These are phyloP conservation scores for Parascedosporium putredinis DNA, from an alignment of 2,329 filamentous ascomycete species.

Conservation along the genomic window DNA sequence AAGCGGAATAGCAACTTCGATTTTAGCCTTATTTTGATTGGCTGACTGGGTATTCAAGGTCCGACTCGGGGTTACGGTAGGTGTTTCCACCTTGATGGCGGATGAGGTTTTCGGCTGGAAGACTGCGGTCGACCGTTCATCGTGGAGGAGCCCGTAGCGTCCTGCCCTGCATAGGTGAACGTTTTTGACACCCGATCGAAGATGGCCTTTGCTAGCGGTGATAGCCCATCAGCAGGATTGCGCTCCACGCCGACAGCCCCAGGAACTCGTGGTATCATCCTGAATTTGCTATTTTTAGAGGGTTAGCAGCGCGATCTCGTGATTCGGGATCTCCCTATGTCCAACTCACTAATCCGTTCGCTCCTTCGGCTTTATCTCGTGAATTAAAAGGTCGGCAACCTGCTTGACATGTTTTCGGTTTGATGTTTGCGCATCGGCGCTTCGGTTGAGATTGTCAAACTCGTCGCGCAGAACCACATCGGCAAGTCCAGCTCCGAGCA, in stretches of 20 bases:
- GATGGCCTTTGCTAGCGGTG: slow-evolving; percentile 35
- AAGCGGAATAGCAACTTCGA: slow-evolving; percentile 38
- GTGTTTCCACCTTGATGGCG: slow-evolving; percentile 1
- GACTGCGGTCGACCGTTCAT: slow-evolving; percentile 5
- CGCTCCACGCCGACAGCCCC: slow-evolving; percentile 12
- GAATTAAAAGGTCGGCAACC: slow-evolving; percentile 63
- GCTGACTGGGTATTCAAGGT: slow-evolving; percentile 10
- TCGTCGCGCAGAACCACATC: slow-evolving; percentile 40
- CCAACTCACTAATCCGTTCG: slow-evolving; percentile 54
- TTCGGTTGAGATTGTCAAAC: slow-evolving; percentile 61
- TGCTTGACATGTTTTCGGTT: slow-evolving; percentile 58
- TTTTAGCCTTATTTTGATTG: slow-evolving; percentile 23
- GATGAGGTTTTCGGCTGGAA: slow-evolving; percentile 1
- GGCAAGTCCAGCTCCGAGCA: slow-evolving; percentile 38
- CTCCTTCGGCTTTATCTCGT: slow-evolving; percentile 61
- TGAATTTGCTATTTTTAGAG: slow-evolving; percentile 39
- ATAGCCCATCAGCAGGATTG: slow-evolving; percentile 30
- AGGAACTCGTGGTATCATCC: slow-evolving; percentile 16
- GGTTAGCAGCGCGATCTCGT: neutral
- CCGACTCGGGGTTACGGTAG: neutral
- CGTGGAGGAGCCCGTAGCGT: slow-evolving; percentile 7
- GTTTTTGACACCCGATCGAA: slow-evolving; percentile 29
- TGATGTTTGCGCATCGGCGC: slow-evolving; percentile 48
- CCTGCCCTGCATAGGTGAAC: slow-evolving; percentile 28
- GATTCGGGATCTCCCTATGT: neutral